Evolutionary conservation across 2,329 filamentous ascomycete genomes (phyloP), one percentile per base, ranked within the genome.

Genomic region (Trichoderma atroviride): DNA sequence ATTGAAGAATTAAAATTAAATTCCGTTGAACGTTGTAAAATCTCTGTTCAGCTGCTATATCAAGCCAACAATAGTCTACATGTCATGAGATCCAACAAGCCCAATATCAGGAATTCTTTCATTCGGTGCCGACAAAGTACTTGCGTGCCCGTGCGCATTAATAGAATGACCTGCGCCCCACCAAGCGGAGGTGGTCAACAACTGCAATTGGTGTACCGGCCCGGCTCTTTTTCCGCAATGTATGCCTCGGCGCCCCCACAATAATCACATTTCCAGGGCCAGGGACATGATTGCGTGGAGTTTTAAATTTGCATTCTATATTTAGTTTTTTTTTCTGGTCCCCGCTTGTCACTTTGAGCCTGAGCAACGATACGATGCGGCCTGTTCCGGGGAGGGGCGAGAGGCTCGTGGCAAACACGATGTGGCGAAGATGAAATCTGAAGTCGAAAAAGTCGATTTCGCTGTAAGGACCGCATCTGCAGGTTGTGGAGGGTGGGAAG

Each of bases 301-400:
- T 9, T n/a, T 56, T 31, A 31, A 56, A 56, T 56, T 50, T 56
- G 53, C 14, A 11, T 56, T 56, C 53, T 64, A 64, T 64, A 64
- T 52, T 47, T 47, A 61, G 58, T 6, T 13, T 35, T 35, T 35
- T 35, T 14, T 13, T 35, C 4, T 13, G 19, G 50, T 52, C 33
- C 60, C 59, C 60, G 60, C 16, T 50, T 50, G 27, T 52, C 31
- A 62, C 43, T 52, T 52, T 24, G 43, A 31, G 16, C n/a, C 50
- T 37, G 50, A 53, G 43, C 14, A 37, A 31, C 19, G 40, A 43
- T 43, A 22, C 13, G 43, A 62, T 33, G 33, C 59, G 27, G 60
- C 43, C 50, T 35, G n/a, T 31, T 52, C 43, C 60, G 43, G 33
- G 33, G 33, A 35, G 33, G 33, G 33, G 33, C 5, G 22, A 19